A percentile compares a stretch with the other conserved stretches of the same genome.
Evolutionary conservation across 139 green algal genomes (phyloP).

Genomic region (Volvox africanus): DNA sequence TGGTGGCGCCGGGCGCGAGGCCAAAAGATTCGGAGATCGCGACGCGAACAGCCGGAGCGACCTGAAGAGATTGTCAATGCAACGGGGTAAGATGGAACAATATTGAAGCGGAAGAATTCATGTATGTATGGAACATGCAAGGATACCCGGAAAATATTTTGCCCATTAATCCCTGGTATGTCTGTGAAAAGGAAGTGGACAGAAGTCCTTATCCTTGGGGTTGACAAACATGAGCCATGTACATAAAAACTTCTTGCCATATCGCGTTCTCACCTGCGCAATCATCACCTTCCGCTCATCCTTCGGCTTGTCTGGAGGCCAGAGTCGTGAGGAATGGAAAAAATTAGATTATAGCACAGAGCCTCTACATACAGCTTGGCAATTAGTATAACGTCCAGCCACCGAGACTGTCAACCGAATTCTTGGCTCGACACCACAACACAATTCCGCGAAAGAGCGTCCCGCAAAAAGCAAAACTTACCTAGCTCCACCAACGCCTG

Average conservation of each 20-base stretch:
- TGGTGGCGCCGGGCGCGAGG: slow-evolving; percentile 59
- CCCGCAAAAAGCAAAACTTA: not conserved
- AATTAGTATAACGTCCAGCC: not conserved
- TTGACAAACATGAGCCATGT: too few species aligned
- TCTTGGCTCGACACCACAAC: not conserved
- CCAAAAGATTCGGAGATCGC: slow-evolving; percentile 73
- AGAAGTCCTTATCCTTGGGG: slow-evolving; percentile 40
- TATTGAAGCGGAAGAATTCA: not conserved
- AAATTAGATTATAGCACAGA: not conserved
- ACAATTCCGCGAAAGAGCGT: not conserved
- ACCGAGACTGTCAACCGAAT: not conserved
- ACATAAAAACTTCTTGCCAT: too few species aligned
- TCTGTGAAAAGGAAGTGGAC: not conserved
- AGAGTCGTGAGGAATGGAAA: not conserved
- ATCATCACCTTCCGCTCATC: slow-evolving; percentile 52
- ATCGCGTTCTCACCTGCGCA: slow-evolving; percentile 63
- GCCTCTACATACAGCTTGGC: not conserved
- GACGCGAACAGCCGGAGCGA: slow-evolving; percentile 76
- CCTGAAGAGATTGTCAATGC: slow-evolving; percentile 35
- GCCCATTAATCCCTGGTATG: not conserved
- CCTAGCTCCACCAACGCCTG: not conserved
- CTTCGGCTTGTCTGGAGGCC: slow-evolving; percentile 17
- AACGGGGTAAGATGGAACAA: not conserved
- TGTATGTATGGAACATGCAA: not conserved
- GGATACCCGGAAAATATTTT: not conserved